These are phyloP conservation scores for Agarophyton chilense DNA, from an alignment of 23 red algal genomes.

Conservation along the genomic window DNA sequence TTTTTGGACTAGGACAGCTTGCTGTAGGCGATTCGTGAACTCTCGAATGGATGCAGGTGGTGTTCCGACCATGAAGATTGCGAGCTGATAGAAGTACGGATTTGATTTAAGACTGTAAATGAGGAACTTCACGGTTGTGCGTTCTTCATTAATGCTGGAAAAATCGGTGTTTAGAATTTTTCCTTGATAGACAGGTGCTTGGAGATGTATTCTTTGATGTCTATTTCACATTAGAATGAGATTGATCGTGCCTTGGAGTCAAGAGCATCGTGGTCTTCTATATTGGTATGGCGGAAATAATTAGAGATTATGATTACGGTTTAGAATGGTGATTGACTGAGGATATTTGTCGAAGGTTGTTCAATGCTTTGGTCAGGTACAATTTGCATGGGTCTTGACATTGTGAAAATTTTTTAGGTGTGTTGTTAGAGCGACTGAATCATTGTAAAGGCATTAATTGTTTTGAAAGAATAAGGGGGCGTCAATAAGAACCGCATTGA, in stretches of 20 bases:
- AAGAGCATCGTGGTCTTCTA: not conserved
- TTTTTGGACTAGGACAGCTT: not conserved
- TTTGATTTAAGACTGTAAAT: not conserved
- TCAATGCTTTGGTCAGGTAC: not conserved
- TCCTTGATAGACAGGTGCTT: not conserved
- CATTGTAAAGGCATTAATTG: not conserved
- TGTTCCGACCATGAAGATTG: not conserved
- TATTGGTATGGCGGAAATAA: not conserved
- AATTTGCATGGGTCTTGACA: not conserved
- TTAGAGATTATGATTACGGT: not conserved
- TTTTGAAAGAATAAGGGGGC: not conserved
- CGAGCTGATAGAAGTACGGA: not conserved
- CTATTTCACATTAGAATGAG: not conserved
- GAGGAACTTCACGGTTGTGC: not conserved
- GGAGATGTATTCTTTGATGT: not conserved
- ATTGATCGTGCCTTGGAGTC: not conserved
- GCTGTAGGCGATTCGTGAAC: conserved; percentile 1
- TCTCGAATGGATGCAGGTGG: not conserved
- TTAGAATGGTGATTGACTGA: not conserved
- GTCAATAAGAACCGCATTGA: not conserved
- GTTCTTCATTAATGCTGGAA: not conserved
- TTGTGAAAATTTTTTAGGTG: not conserved
- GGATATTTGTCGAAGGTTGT: not conserved
- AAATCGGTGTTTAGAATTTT: not conserved
- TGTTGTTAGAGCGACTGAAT: not conserved